These are phyloP conservation scores for Aspergillus conjunctus DNA, from an alignment of 495 filamentous ascomycete species.

Conservation along the genomic window DNA sequence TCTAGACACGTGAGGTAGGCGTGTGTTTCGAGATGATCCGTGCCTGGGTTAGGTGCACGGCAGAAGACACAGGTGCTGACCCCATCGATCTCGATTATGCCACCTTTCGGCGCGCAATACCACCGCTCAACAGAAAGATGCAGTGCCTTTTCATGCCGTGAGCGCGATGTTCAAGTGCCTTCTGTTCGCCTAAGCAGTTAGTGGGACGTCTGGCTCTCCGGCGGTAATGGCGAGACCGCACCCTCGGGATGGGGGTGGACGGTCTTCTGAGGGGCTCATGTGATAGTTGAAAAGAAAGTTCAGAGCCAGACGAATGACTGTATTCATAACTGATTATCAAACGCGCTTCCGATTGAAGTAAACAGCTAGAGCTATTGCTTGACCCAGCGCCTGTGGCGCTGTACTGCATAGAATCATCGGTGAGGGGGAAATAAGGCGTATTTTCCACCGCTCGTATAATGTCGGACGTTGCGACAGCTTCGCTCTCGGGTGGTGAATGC, in stretches of 20 bases:
- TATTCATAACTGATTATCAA: neutral
- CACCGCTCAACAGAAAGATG: slow-evolving; percentile 75
- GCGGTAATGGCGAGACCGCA: neutral
- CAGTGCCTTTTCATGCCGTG: slow-evolving; percentile 77
- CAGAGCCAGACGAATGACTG: neutral
- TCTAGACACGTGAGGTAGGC: slow-evolving; percentile 66
- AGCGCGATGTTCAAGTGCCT: too few species aligned
- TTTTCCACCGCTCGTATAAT: neutral
- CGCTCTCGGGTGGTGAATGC: slow-evolving; percentile 1
- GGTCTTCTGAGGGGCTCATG: slow-evolving; percentile 37
- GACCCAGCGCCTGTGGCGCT: slow-evolving; percentile 57
- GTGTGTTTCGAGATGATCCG: slow-evolving; percentile 36
- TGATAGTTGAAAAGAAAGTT: neutral
- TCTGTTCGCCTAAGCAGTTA: too few species aligned
- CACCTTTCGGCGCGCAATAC: slow-evolving; percentile 68
- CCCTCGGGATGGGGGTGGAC: neutral
- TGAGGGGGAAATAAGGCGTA: too few species aligned
- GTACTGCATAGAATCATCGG: too few species aligned
- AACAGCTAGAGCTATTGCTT: slow-evolving; percentile 40
- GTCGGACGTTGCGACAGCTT: neutral
- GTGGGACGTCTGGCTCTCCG: too few species aligned
- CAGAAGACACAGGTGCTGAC: slow-evolving; percentile 39
- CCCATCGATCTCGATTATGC: slow-evolving; percentile 40
- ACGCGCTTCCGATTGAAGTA: slow-evolving; percentile 40
- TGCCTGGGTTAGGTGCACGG: slow-evolving; percentile 17